Base-by-base conservation (phyloP, 108 stramenopile genomes). In the Cyclotella kingstonii region DNA sequence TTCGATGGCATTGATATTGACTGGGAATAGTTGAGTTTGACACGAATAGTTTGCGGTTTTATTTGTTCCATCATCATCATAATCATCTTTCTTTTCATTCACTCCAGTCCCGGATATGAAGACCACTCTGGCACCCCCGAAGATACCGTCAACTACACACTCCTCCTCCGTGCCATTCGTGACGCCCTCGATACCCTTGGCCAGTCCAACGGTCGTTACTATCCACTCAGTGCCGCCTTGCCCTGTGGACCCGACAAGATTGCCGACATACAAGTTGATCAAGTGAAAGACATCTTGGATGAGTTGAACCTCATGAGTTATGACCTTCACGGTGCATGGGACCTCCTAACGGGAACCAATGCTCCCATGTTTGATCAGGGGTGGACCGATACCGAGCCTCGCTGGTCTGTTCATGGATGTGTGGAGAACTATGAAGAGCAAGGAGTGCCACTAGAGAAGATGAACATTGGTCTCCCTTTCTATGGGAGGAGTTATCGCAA, bases 271-370 rank as follows among this genome's bases (percentile, higher is more conserved):
- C 38, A 73, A 23, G 58, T 73, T 1, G 38, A 38, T 14, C 10
- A 66, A 22, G 45, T 73, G n/a, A 19, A 43, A 9, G 26, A 58
- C 19, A 55, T 60, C 23, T 29, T 73, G 4, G 49, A 48, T 22
- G 72, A 73, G 23, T 53, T 63, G 22, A 66, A 66, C 29, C 27
- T 73, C 1, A 67, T 73, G 72, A 46, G 35, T 29, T 73, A 73
- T 27, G 72, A 73, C 17, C 21, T 73, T n/a, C 72, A 73, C 26
- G 72, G 72, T 0, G 57, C 72, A 2, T 73, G 72, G 72, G 70
- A 70, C 39, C 1, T 39, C 4, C 23, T 70, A 8, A 73, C 72
- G 0, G 72, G 72, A 4, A 51, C 29, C 1, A 67, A 73, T 52
- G 72, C 72, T 3, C 72, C 72, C 39, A 35, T 73, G 47, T 66